A percentile compares a stretch with the other conserved stretches of the same genome.
Conservation (phyloP, 2,329 filamentous ascomycete species). For the Fusarium staphyleae region DNA sequence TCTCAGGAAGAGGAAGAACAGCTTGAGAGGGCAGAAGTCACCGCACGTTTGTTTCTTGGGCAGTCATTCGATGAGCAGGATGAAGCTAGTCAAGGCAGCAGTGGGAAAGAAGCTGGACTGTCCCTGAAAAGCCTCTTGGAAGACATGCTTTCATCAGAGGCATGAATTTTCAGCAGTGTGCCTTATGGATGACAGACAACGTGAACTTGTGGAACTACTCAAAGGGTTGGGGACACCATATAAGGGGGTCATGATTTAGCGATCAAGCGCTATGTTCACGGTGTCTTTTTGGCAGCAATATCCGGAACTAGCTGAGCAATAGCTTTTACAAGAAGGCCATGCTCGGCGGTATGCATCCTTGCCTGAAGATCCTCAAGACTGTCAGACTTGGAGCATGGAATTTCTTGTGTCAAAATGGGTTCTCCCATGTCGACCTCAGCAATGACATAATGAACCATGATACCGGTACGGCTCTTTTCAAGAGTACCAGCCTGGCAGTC, state of each 20-base stretch:
- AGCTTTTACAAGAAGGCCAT: slow-evolving; percentile 79
- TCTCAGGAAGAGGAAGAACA: slow-evolving; percentile 68
- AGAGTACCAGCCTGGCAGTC: slow-evolving; percentile 71
- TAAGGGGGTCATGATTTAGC: neutral
- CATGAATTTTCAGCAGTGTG: neutral
- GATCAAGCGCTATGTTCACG: neutral
- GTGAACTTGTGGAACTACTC: neutral
- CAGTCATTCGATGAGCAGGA: slow-evolving; percentile 23
- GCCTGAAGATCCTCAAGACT: slow-evolving; percentile 70
- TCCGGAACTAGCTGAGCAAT: slow-evolving; percentile 57
- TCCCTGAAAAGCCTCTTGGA: slow-evolving; percentile 29
- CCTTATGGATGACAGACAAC: neutral
- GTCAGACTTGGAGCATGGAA: slow-evolving; percentile 70
- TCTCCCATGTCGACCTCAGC: slow-evolving; percentile 80
- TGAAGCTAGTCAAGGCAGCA: neutral
- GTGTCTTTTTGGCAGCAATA: slow-evolving; percentile 38
- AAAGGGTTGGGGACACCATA: neutral
- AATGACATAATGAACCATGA: slow-evolving; percentile 90
- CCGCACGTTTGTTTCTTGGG: slow-evolving; percentile 65
- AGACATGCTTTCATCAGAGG: slow-evolving; percentile 16
- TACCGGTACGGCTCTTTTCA: slow-evolving; percentile 74
- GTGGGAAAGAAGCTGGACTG: neutral
- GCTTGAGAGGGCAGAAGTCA: slow-evolving; percentile 70
- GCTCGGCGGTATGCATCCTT: slow-evolving; percentile 78
- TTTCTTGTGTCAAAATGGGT: slow-evolving; percentile 73